phyloP scores from a whole-genome alignment of 192 early-diverging fungal species.

The Dispira simplex region DNA sequence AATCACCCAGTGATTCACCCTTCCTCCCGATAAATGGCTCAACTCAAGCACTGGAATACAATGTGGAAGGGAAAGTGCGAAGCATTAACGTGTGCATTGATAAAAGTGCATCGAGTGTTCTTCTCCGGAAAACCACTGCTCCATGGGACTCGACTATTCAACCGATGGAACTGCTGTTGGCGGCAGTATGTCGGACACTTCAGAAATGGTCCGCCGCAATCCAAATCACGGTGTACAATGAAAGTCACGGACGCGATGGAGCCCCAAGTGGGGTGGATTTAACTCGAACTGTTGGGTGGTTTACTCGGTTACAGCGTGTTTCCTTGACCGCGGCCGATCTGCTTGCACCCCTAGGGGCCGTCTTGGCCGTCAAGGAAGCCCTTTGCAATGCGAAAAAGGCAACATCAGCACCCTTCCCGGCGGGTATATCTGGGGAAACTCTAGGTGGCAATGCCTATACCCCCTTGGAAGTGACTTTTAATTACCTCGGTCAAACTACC shows the following conservation, averaged over 20 bases:
- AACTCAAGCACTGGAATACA: neutral
- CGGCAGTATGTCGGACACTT: neutral
- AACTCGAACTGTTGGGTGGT: conserved; percentile 17
- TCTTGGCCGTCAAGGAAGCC: too few relatives aligned
- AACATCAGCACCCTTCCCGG: too few relatives aligned
- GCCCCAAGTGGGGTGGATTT: neutral
- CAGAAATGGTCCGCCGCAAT: neutral
- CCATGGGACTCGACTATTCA: neutral
- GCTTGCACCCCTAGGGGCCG: neutral
- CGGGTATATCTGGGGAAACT: too few relatives aligned
- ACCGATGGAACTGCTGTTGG: neutral
- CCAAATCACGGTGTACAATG: neutral
- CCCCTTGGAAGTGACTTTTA: neutral
- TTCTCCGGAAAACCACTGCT: too few relatives aligned
- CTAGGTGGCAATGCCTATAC: neutral
- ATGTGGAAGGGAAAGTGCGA: neutral
- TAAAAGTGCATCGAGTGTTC: too few relatives aligned
- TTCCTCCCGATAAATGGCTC: neutral
- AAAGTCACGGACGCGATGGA: neutral
- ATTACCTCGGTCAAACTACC: neutral
- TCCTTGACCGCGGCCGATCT: neutral
- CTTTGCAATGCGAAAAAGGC: too few relatives aligned
- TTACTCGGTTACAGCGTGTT: conserved; percentile 14
- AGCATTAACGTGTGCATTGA: neutral
- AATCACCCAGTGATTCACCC: neutral